Conservation (phyloP, 1,284 basidiomycete genomes). For the Cryptococcus floricola region DNA sequence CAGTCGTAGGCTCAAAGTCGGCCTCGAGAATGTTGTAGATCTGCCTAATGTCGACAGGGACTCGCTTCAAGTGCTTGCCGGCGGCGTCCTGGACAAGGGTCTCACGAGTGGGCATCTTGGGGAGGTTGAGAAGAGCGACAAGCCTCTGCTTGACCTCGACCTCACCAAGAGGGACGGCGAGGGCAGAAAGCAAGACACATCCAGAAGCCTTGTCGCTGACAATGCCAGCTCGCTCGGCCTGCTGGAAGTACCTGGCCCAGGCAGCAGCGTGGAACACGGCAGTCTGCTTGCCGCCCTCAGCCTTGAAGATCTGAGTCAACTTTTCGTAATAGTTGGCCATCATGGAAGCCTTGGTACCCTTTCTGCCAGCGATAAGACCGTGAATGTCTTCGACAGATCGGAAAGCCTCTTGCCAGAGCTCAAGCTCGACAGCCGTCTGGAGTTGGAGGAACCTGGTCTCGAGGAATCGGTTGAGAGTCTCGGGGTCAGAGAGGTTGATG, state of each 20-base stretch:
- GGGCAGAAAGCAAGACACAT: slow-evolving; percentile 85
- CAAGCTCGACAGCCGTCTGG: slow-evolving; percentile 95
- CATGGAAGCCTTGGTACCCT: slow-evolving; percentile 85
- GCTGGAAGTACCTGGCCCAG: slow-evolving; percentile 76
- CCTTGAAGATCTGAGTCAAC: slow-evolving; percentile 84
- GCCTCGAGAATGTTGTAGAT: slow-evolving; percentile 90
- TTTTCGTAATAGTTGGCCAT: slow-evolving; percentile 99
- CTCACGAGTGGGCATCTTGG: slow-evolving; percentile 79
- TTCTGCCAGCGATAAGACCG: slow-evolving; percentile 78
- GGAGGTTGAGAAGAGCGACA: slow-evolving; percentile 79
- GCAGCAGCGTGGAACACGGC: slow-evolving; percentile 97
- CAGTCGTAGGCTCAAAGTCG: slow-evolving; percentile 89
- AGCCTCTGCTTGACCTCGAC: slow-evolving; percentile 71
- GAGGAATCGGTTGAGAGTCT: slow-evolving; percentile 93
- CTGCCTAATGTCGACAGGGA: slow-evolving; percentile 72
- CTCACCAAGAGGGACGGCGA: slow-evolving; percentile 84
- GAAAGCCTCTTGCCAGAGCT: slow-evolving; percentile 99
- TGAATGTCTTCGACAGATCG: slow-evolving; percentile 98
- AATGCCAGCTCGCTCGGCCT: slow-evolving; percentile 56
- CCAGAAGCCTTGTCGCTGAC: slow-evolving; percentile 80
- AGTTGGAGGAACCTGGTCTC: slow-evolving; percentile 98
- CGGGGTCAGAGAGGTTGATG: slow-evolving; percentile 96
- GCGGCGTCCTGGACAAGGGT: slow-evolving; percentile 83
- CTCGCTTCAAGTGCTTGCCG: slow-evolving; percentile 73
- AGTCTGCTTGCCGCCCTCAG: slow-evolving; percentile 59